Evolutionary conservation across 805 yeast species (phyloP), one percentile per base, ranked within the genome.

Genomic region (Pichia ethanolica): DNA sequence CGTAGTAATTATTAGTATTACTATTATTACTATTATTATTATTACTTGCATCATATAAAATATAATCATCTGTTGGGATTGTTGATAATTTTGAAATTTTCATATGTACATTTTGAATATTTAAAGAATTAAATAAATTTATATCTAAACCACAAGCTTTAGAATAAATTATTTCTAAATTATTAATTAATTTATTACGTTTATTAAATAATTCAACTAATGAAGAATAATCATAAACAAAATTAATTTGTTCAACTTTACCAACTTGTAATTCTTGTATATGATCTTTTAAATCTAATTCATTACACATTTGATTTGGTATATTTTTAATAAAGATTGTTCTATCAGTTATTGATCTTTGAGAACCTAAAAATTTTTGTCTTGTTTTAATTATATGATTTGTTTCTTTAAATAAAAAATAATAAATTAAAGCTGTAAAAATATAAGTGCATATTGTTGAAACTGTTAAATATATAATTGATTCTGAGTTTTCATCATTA

Each of bases 221-320:
- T 5, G 70, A 68, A 2, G 71, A 48, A 50, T 65, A 67, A 45
- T 67, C 70, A 53, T 74, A 74, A 20, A 75, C 74, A 50, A 78
- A 62, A 45, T 71, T 72, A 35, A 79, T 74, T 25, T 72, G 73
- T 27, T 67, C 69, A n/a, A 79, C 83, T 46, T 68, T 70, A 2
- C 84, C 84, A 12, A 79, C 74, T 0, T 79, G 79, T 55, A 80
- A 63, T 44, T 71, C 74, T 57, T 80, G 82, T 39, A 80, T 71
- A 56, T 78, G 81, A 14, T 59, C 52, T 48, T 73, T 74, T 45
- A 80, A 64, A 5, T 69, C 68, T 7, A 55, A 55, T 14, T 77
- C 79, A 53, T 70, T 68, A 43, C 71, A 66, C 56, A 80, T 62
- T 37, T 66, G 61, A 39, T 61, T 63, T 0, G 85, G 85, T 20